These are phyloP conservation scores for Elsinoe arachidis DNA, from an alignment of 2,329 filamentous ascomycete genomes.

Conservation along the genomic window DNA sequence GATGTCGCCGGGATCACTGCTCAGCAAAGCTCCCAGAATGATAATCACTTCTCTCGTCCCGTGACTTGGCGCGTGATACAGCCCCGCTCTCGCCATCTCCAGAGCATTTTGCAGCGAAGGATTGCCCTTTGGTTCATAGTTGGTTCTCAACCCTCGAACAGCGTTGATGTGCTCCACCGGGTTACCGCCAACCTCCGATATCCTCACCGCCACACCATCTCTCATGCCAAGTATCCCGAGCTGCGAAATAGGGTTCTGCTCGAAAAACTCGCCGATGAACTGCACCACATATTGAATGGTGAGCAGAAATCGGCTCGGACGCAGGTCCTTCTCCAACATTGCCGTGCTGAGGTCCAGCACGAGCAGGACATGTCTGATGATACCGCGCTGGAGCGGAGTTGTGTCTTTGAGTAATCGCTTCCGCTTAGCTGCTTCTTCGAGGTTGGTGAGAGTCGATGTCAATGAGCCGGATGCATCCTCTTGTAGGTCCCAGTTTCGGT, in stretches of 20 bases:
- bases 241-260: conserved; percentile 97
- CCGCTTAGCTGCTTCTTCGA: conserved; percentile 30
- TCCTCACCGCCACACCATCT: conserved; percentile 75
- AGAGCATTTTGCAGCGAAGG: conserved; percentile 77
- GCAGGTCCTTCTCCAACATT: conserved; percentile 91
- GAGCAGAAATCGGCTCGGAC: conserved; percentile 77
- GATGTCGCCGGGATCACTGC: conserved; percentile 89
- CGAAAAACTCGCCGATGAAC: conserved; percentile 91
- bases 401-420: conserved; percentile 79
- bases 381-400: conserved; percentile 88
- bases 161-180: conserved; percentile 77
- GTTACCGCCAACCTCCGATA: conserved; percentile 88
- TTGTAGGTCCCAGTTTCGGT: conserved; percentile 26
- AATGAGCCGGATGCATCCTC: conserved; percentile 28
- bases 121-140: conserved; percentile 40
- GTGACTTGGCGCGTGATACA: conserved; percentile 90
- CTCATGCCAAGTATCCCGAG: conserved; percentile 87
- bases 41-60: conserved; percentile 89
- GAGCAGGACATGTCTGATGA: conserved; percentile 90
- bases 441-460: conserved; percentile 27
- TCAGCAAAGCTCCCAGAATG: conserved; percentile 82
- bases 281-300: conserved; percentile 73
- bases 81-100: conserved; percentile 82
- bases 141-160: conserved; percentile 48
- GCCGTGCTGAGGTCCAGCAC: conserved; percentile 87